Base-by-base conservation (phyloP, 2,329 filamentous ascomycete genomes). In the Dichotomopilus funicola region DNA sequence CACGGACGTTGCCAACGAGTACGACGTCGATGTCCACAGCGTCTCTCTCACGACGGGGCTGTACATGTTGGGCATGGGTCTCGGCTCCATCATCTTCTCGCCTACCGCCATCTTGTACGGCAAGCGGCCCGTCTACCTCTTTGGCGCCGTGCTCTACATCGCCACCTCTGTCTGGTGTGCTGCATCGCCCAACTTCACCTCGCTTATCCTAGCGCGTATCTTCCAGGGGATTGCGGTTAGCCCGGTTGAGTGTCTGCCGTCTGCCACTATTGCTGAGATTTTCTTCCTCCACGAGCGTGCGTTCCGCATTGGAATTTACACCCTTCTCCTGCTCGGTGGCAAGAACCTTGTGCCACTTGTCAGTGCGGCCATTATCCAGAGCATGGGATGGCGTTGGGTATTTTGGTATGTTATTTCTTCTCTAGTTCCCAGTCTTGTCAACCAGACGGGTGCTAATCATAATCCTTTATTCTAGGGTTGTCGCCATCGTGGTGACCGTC, bases 201-300 rank as follows among this genome's bases (percentile, higher is more conserved):
- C 90, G 8, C 78, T 97, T 40, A 76, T 95, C 5, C 70, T 91
- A 7, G 92, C 90, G 33, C 81, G 92, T 53, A 84, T 97, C 48
- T 87, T 96, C 59, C 89, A 95, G 70, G 94, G 92, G 3, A 77
- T 96, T 8, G 87, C 91, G 0, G 86, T 96, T 49, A 94, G 89
- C 61, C 90, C 91, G 0, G 89, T 96, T 7, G 92, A 97, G 70
- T 95, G 91, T 66, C 78, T 97, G 35, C 92, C 92, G 0, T 95
- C 90, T 4, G 91, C 92, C 12, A 96, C 91, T 0, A 92, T 97
- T 65, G 91, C 91, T 3, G 92, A 97, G 70, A 96, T 97, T 58
- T 97, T 91, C 75, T 96, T 96, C 67, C 76, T 97, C 19, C 92
- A 97, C 65, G 92, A 97, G 72, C 81, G 92, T 58, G 92, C 92